phyloP scores from a whole-genome alignment of 441 rosid genomes.

The Viola pubescens region DNA sequence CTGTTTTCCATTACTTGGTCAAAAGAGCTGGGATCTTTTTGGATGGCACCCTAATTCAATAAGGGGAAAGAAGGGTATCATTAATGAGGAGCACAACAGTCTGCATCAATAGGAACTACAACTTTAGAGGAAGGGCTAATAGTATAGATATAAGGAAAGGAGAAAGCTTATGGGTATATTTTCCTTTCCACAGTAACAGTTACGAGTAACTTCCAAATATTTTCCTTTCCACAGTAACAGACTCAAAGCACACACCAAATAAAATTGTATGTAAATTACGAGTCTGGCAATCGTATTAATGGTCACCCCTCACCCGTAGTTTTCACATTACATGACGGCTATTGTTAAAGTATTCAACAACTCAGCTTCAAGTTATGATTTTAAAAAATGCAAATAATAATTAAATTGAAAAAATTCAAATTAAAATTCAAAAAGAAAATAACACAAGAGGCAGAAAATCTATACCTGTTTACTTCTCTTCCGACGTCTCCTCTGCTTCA shows the following conservation, averaged over 20 bases:
- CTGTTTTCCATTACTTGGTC: conserved; percentile 33
- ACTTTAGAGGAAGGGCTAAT: neutral
- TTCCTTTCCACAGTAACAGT: too few species aligned
- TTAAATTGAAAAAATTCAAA: conserved; percentile 10
- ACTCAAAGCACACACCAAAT: too few species aligned
- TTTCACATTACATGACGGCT: too few species aligned
- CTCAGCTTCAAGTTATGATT: too few species aligned
- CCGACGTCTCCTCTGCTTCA: conserved; percentile 61
- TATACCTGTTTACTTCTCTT: conserved; percentile 64
- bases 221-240: too few species aligned
- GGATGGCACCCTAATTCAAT: conserved; percentile 24
- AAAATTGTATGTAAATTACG: too few species aligned
- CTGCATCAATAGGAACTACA: neutral
- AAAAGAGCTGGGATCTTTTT: conserved; percentile 19
- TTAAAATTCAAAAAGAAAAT: conserved; percentile 17
- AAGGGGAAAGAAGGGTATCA: conserved; percentile 13
- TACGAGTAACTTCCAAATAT: too few species aligned
- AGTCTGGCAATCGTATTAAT: too few species aligned
- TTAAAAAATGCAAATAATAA: neutral
- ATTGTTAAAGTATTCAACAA: too few species aligned
- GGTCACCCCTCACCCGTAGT: too few species aligned
- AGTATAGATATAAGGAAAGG: too few species aligned
- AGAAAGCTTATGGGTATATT: too few species aligned
- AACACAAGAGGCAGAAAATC: conserved; percentile 17
- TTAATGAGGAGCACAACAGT: neutral